Conservation (phyloP, 129 eudicot species). For the Arctium lappa region DNA sequence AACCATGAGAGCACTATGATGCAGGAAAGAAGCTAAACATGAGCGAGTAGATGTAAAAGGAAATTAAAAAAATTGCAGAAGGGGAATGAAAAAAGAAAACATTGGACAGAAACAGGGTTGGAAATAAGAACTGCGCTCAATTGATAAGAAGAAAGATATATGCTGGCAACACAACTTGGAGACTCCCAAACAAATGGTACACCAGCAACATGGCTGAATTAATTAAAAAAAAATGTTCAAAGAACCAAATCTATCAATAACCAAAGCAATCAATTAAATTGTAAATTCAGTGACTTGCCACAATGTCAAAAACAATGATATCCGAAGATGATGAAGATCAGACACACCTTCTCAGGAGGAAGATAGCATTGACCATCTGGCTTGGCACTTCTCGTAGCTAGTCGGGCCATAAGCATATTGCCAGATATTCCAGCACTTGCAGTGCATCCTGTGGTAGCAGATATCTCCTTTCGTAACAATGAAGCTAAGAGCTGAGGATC, state of each 20-base stretch:
- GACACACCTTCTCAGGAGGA: conserved; percentile 66
- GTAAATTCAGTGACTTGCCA: not conserved
- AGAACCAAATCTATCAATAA: not conserved
- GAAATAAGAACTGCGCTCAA: not conserved
- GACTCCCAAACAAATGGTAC: not conserved
- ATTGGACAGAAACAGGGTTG: not conserved
- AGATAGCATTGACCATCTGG: conserved; percentile 87
- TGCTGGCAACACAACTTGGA: not conserved
- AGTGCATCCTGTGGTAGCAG: conserved; percentile 79
- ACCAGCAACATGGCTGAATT: not conserved
- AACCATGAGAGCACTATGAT: too few relatives aligned
- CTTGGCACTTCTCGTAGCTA: conserved; percentile 89
- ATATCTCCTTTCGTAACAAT: conserved; percentile 67
- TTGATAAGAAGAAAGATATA: not conserved
- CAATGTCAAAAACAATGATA: not conserved
- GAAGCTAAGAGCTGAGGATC: conserved; percentile 74
- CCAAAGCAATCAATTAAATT: not conserved
- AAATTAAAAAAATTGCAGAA: not conserved
- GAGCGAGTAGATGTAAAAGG: not conserved
- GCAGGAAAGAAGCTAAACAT: too few relatives aligned
- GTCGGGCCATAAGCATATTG: conserved; percentile 91
- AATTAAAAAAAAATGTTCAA: not conserved
- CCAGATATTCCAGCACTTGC: conserved; percentile 88
- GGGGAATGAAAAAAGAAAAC: not conserved
- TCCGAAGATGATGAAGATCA: not conserved